phyloP scores from a whole-genome alignment of 306 rosid species.

The Erythrophleum fordii region DNA sequence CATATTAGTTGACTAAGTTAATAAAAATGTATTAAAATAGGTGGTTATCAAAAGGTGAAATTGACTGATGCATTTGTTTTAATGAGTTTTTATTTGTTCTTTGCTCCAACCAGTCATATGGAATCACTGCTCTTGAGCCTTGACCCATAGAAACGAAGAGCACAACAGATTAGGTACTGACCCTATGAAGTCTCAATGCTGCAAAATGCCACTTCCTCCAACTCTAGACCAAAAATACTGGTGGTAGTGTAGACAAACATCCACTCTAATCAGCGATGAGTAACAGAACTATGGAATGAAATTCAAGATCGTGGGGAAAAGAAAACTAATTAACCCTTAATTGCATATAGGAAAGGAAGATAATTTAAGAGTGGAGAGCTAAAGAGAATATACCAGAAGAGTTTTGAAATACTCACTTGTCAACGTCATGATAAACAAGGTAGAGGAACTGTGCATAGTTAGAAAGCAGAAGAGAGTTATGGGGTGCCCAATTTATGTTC shows the following conservation, averaged over 20 bases:
- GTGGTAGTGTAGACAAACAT: neutral
- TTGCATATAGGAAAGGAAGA: too few relatives aligned
- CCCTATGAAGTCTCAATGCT: neutral
- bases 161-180: neutral
- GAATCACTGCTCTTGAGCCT: too few relatives aligned
- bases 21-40: too few relatives aligned
- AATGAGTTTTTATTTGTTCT: too few relatives aligned
- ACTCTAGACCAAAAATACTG: slow-evolving; percentile 10
- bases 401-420: slow-evolving; percentile 52
- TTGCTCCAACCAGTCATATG: too few relatives aligned
- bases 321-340: neutral
- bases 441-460: slow-evolving; percentile 86
- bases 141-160: too few relatives aligned
- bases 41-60: too few relatives aligned
- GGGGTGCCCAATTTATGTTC: slow-evolving; percentile 48
- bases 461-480: slow-evolving; percentile 72
- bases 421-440: slow-evolving; percentile 63
- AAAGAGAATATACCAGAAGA: neutral
- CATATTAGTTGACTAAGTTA: too few relatives aligned
- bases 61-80: too few relatives aligned
- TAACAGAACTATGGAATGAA: neutral
- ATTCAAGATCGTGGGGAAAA: neutral
- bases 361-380: neutral
- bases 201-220: slow-evolving; percentile 22
- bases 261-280: neutral